phyloP scores from a whole-genome alignment of 2,329 filamentous ascomycete genomes.

The Blastomyces silverae region DNA sequence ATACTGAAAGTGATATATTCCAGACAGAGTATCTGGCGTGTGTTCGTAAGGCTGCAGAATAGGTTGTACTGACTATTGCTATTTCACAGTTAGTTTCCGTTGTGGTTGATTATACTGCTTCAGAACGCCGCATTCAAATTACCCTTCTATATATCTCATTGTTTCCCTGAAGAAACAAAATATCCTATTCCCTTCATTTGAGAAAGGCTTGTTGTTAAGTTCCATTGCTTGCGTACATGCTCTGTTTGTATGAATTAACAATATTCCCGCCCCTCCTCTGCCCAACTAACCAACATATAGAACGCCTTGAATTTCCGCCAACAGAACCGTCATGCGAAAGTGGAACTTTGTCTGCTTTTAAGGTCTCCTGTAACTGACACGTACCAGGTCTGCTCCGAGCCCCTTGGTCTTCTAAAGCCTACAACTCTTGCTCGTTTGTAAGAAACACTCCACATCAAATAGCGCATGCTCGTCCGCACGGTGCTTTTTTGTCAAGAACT shows the following conservation, averaged over 20 bases:
- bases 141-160: background rate
- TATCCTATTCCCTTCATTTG: background rate
- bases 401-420: too few relatives aligned
- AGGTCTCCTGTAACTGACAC: too few relatives aligned
- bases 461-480: too few relatives aligned
- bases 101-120: background rate
- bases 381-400: too few relatives aligned
- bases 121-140: background rate
- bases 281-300: background rate
- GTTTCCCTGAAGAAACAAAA: background rate
- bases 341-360: background rate
- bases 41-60: background rate
- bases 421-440: too few relatives aligned
- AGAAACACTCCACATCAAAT: too few relatives aligned
- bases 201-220: background rate
- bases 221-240: background rate
- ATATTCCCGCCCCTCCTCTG: too few relatives aligned
- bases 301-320: background rate
- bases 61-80: background rate
- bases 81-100: background rate
- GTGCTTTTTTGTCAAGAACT: too few relatives aligned
- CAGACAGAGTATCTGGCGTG: background rate
- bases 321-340: background rate
- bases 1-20: too few relatives aligned
- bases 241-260: too few relatives aligned